A percentile compares a stretch with the other conserved stretches of the same genome.
phyloP scores from a whole-genome alignment of 768 basidiomycete genomes.

The Russula compacta region DNA sequence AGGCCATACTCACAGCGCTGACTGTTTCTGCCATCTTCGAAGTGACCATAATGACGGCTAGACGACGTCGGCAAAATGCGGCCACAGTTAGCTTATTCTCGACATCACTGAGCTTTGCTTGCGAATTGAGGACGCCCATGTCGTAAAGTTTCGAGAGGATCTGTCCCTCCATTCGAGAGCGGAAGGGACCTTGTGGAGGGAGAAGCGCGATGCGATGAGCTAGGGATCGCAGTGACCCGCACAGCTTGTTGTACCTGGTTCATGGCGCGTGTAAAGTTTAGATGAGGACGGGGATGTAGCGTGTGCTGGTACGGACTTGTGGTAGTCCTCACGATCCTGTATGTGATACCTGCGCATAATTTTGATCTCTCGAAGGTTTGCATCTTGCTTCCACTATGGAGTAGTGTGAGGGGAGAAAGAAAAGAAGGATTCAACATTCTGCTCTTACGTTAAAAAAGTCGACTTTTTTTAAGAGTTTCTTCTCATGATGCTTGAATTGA shows the following conservation, averaged over 20 bases:
- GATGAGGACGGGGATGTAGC: not conserved
- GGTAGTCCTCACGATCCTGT: slow-evolving; percentile 89
- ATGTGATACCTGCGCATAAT: slow-evolving; percentile 95
- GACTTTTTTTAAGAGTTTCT: slow-evolving; percentile 90
- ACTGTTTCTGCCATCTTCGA: slow-evolving; percentile 95
- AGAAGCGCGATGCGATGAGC: slow-evolving; percentile 83
- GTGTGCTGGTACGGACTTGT: slow-evolving; percentile 47
- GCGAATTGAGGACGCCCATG: slow-evolving; percentile 82
- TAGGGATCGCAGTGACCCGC: slow-evolving; percentile 74
- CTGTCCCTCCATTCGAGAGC: slow-evolving; percentile 74
- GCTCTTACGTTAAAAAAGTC: slow-evolving; percentile 79
- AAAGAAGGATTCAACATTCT: not conserved
- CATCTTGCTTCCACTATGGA: slow-evolving; percentile 91
- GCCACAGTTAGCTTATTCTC: slow-evolving; percentile 93
- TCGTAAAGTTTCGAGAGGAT: slow-evolving; percentile 94
- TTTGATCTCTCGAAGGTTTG: slow-evolving; percentile 79
- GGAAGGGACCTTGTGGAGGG: slow-evolving; percentile 82
- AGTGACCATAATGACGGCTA: slow-evolving; percentile 89
- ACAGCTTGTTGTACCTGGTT: slow-evolving; percentile 85
- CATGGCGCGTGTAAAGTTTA: not conserved
- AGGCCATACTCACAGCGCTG: slow-evolving; percentile 50
- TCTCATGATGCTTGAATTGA: slow-evolving; percentile 93
- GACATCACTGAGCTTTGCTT: slow-evolving; percentile 86
- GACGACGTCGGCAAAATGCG: slow-evolving; percentile 82
- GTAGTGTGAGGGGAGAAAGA: not conserved